Conservation (phyloP, 1,139 yeast genomes). For the Yamadazyma dushanensis region DNA sequence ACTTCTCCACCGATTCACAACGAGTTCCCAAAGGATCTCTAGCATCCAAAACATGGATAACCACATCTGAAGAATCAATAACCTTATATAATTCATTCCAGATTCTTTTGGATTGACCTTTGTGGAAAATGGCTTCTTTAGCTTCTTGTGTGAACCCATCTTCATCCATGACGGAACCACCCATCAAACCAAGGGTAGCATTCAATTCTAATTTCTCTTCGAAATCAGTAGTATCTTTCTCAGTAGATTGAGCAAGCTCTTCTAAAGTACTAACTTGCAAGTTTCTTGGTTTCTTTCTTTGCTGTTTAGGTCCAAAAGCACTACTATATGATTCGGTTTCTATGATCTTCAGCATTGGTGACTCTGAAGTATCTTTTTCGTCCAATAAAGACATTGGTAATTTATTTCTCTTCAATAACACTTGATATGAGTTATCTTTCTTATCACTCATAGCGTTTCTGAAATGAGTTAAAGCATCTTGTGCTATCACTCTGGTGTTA, state of each 20-base stretch:
- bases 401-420: conserved; percentile 82
- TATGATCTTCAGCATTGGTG: conserved; percentile 76
- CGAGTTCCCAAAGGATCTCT: conserved; percentile 97
- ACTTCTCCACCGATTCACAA: conserved; percentile 90
- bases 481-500: conserved; percentile 94
- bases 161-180: conserved; percentile 60
- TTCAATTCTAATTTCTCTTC: conserved; percentile 76
- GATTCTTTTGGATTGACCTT: conserved; percentile 97
- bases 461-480: conserved; percentile 91
- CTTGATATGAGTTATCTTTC: conserved; percentile 84
- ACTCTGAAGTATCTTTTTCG: conserved; percentile 71
- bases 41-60: conserved; percentile 93
- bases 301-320: conserved; percentile 94
- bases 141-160: conserved; percentile 89
- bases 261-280: conserved; percentile 73
- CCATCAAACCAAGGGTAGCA: conserved; percentile 79
- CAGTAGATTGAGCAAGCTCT: conserved; percentile 70
- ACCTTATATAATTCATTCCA: conserved; percentile 98
- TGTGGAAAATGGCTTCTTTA: conserved; percentile 91
- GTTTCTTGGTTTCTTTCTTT: conserved; percentile 85
- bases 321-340: conserved; percentile 84
- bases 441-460: conserved; percentile 92
- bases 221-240: conserved; percentile 56
- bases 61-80: conserved; percentile 94
- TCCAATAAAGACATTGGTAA: conserved; percentile 94